These are phyloP conservation scores for Cryptosporidium sp. DNA, from an alignment of 169 alveolate species.

Conservation along the genomic window DNA sequence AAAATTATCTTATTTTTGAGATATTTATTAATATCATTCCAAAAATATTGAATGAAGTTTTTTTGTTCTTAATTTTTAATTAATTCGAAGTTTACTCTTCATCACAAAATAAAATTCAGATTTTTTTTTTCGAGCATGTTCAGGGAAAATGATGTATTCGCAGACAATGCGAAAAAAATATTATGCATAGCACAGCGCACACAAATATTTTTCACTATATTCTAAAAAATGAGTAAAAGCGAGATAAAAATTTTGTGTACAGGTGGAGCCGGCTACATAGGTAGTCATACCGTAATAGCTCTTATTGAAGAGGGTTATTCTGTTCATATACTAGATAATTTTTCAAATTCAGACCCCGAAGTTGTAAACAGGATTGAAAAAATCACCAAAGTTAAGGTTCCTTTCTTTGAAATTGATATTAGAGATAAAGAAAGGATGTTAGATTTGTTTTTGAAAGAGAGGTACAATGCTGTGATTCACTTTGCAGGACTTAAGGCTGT, in stretches of 20 bases:
- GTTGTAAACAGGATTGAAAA: slow-evolving; percentile 83
- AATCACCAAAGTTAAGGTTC: slow-evolving; percentile 81
- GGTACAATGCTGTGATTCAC: slow-evolving; percentile 87
- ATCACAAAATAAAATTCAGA: too few relatives aligned
- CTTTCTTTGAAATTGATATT: slow-evolving; percentile 86
- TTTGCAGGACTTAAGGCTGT: slow-evolving; percentile 94
- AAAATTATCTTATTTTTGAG: background rate
- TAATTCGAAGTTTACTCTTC: too few relatives aligned
- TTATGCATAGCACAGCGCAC: slow-evolving; percentile 1
- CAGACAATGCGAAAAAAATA: background rate
- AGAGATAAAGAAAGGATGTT: slow-evolving; percentile 79
- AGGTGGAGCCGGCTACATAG: slow-evolving; percentile 96
- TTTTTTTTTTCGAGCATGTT: slow-evolving; percentile 6
- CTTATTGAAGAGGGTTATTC: slow-evolving; percentile 84
- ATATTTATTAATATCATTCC: too few relatives aligned
- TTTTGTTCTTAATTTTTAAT: background rate
- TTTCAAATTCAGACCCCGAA: slow-evolving; percentile 75
- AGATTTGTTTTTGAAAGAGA: slow-evolving; percentile 79
- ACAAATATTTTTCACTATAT: background rate
- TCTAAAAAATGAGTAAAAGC: slow-evolving; percentile 36
- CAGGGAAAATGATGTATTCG: background rate
- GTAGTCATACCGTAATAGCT: slow-evolving; percentile 93
- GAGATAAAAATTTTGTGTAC: slow-evolving; percentile 83
- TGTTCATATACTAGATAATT: slow-evolving; percentile 88
- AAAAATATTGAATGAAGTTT: too few relatives aligned